phyloP scores from a whole-genome alignment of 257 asterid species.

The Coffea eugenioides region DNA sequence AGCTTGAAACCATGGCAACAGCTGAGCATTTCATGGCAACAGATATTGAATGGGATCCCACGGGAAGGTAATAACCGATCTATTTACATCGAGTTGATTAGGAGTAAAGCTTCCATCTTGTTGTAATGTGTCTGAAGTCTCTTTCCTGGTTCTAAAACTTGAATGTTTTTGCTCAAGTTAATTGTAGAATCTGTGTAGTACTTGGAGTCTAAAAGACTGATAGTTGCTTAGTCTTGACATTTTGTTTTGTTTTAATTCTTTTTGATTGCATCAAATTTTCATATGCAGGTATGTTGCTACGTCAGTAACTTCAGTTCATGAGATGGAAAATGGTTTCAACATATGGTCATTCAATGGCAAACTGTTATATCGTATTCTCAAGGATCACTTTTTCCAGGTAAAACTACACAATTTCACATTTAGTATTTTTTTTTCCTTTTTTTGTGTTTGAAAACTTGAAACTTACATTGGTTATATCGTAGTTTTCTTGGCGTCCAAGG shows the following conservation, averaged over 20 bases:
- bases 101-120: not conserved
- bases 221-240: not conserved
- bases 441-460: not conserved
- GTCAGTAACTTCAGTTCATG: conserved; percentile 92
- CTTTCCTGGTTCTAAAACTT: not conserved
- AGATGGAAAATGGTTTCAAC: conserved; percentile 95
- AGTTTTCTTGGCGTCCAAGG: conserved; percentile 94
- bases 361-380: conserved; percentile 65
- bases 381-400: conserved; percentile 96
- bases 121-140: not conserved
- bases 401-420: conserved; percentile 14
- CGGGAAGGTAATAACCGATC: conserved; percentile 66
- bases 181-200: not conserved
- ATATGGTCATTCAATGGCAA: conserved; percentile 95
- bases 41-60: conserved; percentile 97
- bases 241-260: not conserved
- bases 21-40: conserved; percentile 95
- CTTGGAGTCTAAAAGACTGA: not conserved
- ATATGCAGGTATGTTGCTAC: conserved; percentile 77
- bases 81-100: not conserved
- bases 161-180: not conserved
- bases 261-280: not conserved
- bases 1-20: conserved; percentile 94
- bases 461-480: conserved; percentile 16
- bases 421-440: too few species aligned